Evolutionary conservation across 1,284 basidiomycete species (phyloP), one percentile per base, ranked within the genome.

Genomic region (Boletellus deceptivus): DNA sequence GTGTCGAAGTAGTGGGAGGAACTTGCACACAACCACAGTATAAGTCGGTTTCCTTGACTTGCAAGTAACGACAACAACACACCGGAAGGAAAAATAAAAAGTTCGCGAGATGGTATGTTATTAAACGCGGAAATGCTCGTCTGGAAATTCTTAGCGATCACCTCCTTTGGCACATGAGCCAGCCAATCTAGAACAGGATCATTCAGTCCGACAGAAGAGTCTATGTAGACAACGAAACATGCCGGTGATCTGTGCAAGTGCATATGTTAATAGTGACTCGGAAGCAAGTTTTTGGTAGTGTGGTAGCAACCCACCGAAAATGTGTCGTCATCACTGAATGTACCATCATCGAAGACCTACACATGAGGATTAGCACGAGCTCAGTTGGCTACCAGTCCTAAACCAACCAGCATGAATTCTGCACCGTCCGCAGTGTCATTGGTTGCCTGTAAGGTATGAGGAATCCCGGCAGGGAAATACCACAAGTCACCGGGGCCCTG

Each of bases 11-110:
- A 80, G 5, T 73, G 35, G 75, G 69, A 53, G 71, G 56, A 54
- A 66, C 65, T 71, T 57, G 83, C 38, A 18, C 20, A 48, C 27
- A 36, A 46, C 16, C 9, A 33, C 3, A 25, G 17, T 3, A 1
- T 33, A 6, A 20, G 17, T n/a, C 3, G 6, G 13, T 27, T 34
- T 17, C 17, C 13, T 29, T 35, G 16, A 29, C 4, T 25, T 48
- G 25, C 20, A 36, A 17, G 37, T 20, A 45, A 58, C 52, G 38
- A 53, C 53, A 48, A 52, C 55, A 38, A 49, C 63, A 8, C 55
- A 68, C 75, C 18, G n/a, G 46, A 68, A 38, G 77, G 78, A 61
- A 82, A 82, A 43, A 82, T 80, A 58, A 80, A 82, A 7, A 80
- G 63, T 53, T 78, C 71, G 4, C 67, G 54, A 13, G 70, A 64